These are phyloP conservation scores for Caryopteris hybrid DNA, from an alignment of 305 asterid species.

Conservation along the genomic window DNA sequence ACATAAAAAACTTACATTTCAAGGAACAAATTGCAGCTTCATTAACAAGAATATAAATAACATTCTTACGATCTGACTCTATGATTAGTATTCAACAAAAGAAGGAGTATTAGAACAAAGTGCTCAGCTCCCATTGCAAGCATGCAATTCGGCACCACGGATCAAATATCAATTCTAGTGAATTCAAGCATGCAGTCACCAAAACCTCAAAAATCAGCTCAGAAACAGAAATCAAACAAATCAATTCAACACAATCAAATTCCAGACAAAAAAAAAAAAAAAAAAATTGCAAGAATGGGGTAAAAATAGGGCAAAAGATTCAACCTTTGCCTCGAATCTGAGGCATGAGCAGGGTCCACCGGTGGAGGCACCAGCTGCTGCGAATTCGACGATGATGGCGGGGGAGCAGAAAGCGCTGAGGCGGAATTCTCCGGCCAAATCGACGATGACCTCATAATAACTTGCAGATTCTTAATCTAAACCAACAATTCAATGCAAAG, in stretches of 20 bases:
- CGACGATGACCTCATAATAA: conserved; percentile 49
- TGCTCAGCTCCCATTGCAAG: conserved; percentile 12
- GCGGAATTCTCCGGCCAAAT: conserved; percentile 44
- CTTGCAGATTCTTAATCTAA: conserved; percentile 19
- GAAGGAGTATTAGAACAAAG: neutral
- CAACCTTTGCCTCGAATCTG: conserved; percentile 41
- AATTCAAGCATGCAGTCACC: conserved; percentile 13
- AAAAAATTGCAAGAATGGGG: conserved; percentile 21
- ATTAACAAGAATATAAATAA: neutral
- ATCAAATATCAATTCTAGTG: conserved; percentile 25
- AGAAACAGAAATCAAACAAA: neutral
- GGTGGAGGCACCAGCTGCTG: conserved; percentile 36
- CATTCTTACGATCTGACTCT: neutral
- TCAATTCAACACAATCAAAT: conserved; percentile 11
- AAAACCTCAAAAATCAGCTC: conserved; percentile 20
- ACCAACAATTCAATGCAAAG: conserved; percentile 13
- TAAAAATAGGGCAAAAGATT: conserved; percentile 12
- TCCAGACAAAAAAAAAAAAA: conserved; percentile 26
- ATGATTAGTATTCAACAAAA: neutral
- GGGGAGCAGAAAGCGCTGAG: conserved; percentile 26
- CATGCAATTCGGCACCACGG: conserved; percentile 16
- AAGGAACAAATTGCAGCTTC: conserved; percentile 1
- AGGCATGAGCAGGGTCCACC: conserved; percentile 21
- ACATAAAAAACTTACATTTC: neutral
- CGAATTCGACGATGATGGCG: conserved; percentile 25